Percentiles rank a stretch among this genome's conserved stretches.
Evolutionary conservation across 1,139 yeast species (phyloP).

Genomic region (Blastobotrys aristatus): DNA sequence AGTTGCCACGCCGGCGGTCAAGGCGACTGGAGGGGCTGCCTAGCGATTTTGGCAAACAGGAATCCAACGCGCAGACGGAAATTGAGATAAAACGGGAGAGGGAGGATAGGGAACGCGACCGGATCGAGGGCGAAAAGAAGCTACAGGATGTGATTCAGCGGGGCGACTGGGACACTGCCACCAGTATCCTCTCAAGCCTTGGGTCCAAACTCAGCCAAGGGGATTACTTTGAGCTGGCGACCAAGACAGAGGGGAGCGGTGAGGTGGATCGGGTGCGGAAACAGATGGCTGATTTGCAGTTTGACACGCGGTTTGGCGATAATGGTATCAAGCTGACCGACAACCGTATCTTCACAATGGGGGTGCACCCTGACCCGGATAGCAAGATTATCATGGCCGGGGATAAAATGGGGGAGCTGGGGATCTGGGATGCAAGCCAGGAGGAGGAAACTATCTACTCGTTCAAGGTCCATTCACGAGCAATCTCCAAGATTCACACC

Average conservation of each 20-base stretch:
- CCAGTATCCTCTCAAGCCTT: constrained; percentile 31
- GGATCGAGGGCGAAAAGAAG: constrained; percentile 34
- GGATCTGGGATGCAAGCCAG: constrained; percentile 76
- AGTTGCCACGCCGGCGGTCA: constrained; percentile 31
- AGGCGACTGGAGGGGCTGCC: constrained; percentile 34
- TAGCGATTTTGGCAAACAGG: constrained; percentile 27
- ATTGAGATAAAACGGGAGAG: constrained; percentile 32
- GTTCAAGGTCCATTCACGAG: constrained; percentile 70
- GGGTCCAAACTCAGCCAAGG: constrained; percentile 64
- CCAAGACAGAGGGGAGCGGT: constrained; percentile 20
- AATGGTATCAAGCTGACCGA: constrained; percentile 66
- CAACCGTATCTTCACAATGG: constrained; percentile 67
- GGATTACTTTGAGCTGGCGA: constrained; percentile 61
- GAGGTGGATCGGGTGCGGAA: constrained; percentile 35
- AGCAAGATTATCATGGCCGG: constrained; percentile 75
- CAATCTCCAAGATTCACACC: constrained; percentile 59
- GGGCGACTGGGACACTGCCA: constrained; percentile 32
- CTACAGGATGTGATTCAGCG: constrained; percentile 32
- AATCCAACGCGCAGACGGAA: constrained; percentile 18
- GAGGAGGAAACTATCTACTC: constrained; percentile 55
- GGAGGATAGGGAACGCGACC: constrained; percentile 21
- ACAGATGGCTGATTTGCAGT: constrained; percentile 46
- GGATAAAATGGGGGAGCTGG: constrained; percentile 77
- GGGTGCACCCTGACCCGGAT: constrained; percentile 66
- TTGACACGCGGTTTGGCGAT: constrained; percentile 58